Conservation (phyloP, 83 land plant genomes). For the Isoetes engelmannii region DNA sequence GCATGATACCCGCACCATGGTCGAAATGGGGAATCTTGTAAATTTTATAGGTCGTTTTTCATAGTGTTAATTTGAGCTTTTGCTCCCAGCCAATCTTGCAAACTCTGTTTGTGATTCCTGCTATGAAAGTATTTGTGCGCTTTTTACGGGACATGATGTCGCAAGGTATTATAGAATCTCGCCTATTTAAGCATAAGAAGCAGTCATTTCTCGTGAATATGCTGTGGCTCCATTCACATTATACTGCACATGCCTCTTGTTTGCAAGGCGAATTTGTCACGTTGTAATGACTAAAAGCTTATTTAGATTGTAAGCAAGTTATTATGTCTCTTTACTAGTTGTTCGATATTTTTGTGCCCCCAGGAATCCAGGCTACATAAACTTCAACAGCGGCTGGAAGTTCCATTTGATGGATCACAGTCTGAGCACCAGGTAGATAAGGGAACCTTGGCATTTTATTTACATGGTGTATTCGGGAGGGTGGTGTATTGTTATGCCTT, state of each 20-base stretch:
- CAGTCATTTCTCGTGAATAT: no score
- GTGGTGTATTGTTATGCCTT: neutral
- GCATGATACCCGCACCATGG: no score
- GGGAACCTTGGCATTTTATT: neutral
- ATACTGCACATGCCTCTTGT: no score
- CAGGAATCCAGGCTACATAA: constrained; percentile 63
- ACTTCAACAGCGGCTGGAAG: constrained; percentile 54
- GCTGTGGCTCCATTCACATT: no score
- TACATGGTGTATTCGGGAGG: neutral
- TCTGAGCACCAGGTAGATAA: constrained; percentile 55
- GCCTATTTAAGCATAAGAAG: no score
- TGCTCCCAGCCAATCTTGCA: neutral
- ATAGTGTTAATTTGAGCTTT: no score
- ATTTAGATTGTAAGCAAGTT: no score
- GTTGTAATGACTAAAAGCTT: no score
- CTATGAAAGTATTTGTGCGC: neutral
- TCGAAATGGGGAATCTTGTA: no score
- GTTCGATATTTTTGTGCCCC: neutral
- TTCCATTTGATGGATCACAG: constrained; percentile 72
- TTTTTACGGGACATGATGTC: neutral
- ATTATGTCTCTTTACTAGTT: neutral
- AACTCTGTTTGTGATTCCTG: neutral
- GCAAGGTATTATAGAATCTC: no score
- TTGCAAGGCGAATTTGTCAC: no score
- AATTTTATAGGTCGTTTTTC: no score